Percentiles rank a stretch among this genome's conserved stretches.
These are phyloP conservation scores for Friedmanniomyces endolithicus DNA, from an alignment of 495 filamentous ascomycete genomes.

Conservation along the genomic window DNA sequence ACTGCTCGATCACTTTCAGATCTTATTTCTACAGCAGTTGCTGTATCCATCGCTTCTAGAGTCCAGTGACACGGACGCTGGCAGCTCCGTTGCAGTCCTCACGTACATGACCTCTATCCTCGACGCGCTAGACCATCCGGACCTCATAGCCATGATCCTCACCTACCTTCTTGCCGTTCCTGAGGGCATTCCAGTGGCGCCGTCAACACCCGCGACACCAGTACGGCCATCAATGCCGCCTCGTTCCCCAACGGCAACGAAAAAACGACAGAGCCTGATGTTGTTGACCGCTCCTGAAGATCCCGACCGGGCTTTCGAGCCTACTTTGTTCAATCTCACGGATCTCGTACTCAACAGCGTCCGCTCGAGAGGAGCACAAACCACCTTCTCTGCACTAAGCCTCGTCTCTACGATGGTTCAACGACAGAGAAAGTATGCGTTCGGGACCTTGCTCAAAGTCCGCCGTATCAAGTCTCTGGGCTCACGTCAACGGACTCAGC, in stretches of 20 bases:
- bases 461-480: neutral
- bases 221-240: conserved; percentile 25
- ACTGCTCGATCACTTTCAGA: conserved; percentile 89
- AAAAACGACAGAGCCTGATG: conserved; percentile 77
- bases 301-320: conserved; percentile 58
- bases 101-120: conserved; percentile 87
- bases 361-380: conserved; percentile 74
- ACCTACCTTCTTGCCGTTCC: conserved; percentile 60
- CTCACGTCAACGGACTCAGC: neutral
- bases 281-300: conserved; percentile 65
- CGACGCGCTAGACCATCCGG: conserved; percentile 78
- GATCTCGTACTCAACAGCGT: conserved; percentile 81
- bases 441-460: conserved; percentile 51
- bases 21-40: conserved; percentile 89
- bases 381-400: conserved; percentile 74
- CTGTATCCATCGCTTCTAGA: conserved; percentile 93
- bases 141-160: conserved; percentile 86
- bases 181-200: conserved; percentile 35
- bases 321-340: conserved; percentile 80
- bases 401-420: conserved; percentile 72
- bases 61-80: conserved; percentile 91
- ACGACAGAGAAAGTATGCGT: conserved; percentile 74
- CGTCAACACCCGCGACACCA: conserved; percentile 32
- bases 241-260: conserved; percentile 48
- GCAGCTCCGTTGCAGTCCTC: conserved; percentile 87